Base-by-base conservation (phyloP, 1,139 yeast genomes). In the Wickerhamomyces sp. region DNA sequence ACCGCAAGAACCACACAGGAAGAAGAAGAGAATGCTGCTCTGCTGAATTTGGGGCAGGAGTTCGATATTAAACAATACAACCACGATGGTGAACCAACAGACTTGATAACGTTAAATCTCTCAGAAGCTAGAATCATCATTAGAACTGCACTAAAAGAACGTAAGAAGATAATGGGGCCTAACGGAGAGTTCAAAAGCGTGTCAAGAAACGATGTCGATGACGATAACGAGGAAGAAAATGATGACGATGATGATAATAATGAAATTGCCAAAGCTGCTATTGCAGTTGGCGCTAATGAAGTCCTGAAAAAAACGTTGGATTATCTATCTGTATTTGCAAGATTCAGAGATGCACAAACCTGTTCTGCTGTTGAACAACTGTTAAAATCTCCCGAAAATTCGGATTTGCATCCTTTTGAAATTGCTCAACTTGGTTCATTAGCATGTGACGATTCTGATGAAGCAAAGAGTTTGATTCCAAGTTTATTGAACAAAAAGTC, bases 401-500 rank as follows among this genome's bases (percentile, higher is more conserved):
- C 64, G 37, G 81, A 81, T 28, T 67, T 92, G 55, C 98, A 92
- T 66, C 97, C 98, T 2, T 94, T 92, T 61, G 99, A 92, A 64
- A 72, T 88, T 40, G 96, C 98, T 0, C 98, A 92, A 64, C 70
- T 92, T 46, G 96, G 97, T 0, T 87, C 95, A 3, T 70, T 92
- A 48, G 88, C 94, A 31, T 90, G 97, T 64, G 98, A 92, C 59
- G 97, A 92, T 51, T 90, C 96, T 7, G 98, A 92, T 58, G 99
- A 92, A 67, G 97, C 97, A 25, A 87, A 89, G 64, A 87, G 96
- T 21, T 71, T 92, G 56, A 83, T 92, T 46, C 97, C 99, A 35
- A 84, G 95, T 63, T 71, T 92, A 56, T 73, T 78, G 16, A 75
- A 72, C 48, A 90, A 90, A 61, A 89, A 87, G 36, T 76, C 87